Base-by-base conservation (phyloP, 2,329 filamentous ascomycete genomes). In the Colletotrichum lupini region DNA sequence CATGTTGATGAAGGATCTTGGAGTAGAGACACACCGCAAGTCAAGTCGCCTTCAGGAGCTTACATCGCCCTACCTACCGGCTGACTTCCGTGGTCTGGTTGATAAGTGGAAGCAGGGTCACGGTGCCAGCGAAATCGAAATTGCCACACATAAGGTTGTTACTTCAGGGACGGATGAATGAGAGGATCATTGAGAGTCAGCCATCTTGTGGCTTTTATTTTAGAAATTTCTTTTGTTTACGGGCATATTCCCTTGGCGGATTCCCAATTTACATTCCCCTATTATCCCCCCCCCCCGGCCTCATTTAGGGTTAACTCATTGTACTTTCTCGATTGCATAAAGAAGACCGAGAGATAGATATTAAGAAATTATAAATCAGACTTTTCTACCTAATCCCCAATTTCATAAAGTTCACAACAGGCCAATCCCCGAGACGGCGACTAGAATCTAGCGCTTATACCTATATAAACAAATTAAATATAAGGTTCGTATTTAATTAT, bases 1-100 rank as follows among this genome's bases (percentile, higher is more conserved):
- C 24, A 74, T 75, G 74, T 32, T 78, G 49, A 61, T 77, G 68
- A 65, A 60, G 24, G 76, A 78, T 37, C 35, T 78, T 32, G 72
- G 74, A 1, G 60, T 78, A 26, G 53, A 37, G 9, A 72, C 46
- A 5, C 60, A 76, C 22, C 72, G 77, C 14, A 78, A 78, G 63
- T 30, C 58, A 4, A 60, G 68, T 5, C 63, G 32, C 32, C 35
- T 73, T 19, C 64, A 67, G 30, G 77, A 77, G 42, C 22, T 77
- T 12, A 74, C 64, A 4, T 67, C 55, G 19, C 42, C 42, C 7
- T 49, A 49, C 42, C 8, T 49, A 4, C 42, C 42, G 19, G 19
- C 42, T 8, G 42, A 49, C 42, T 49, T 49, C 42, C 42, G 42
- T 19, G 42, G 42, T 8, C 5, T 49, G 8, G 42, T 49, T 22